These are phyloP conservation scores for Debaryomyces subglobosus DNA, from an alignment of 1,139 yeast species.

Conservation along the genomic window DNA sequence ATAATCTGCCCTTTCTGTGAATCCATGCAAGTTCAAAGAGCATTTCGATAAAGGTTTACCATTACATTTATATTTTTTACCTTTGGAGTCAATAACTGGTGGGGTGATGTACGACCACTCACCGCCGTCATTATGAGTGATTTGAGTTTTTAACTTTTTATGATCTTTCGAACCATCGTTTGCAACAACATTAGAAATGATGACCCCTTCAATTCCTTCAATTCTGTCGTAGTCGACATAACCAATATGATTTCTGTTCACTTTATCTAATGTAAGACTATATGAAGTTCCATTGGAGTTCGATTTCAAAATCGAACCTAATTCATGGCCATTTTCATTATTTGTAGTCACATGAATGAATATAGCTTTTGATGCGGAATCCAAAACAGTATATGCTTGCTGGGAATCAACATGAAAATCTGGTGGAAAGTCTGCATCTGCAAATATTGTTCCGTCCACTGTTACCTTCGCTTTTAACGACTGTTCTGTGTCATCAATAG, in stretches of 20 bases:
- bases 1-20: conserved; percentile 79
- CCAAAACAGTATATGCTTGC: conserved; percentile 84
- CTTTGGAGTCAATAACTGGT: conserved; percentile 65
- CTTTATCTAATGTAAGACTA: conserved; percentile 69
- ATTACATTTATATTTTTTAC: conserved; percentile 57
- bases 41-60: conserved; percentile 60
- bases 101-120: conserved; percentile 77
- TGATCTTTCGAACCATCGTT: conserved; percentile 45
- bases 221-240: conserved; percentile 88
- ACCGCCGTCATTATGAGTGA: conserved; percentile 92
- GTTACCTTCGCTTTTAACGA: conserved; percentile 72
- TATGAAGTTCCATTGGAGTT: conserved; percentile 96
- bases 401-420: conserved; percentile 63
- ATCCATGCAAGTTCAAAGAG: conserved; percentile 86
- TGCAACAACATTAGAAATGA: conserved; percentile 68
- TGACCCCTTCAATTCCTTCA: conserved; percentile 86
- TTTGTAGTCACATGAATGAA: conserved; percentile 83
- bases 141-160: conserved; percentile 68
- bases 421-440: conserved; percentile 78
- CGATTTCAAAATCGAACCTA: conserved; percentile 84
- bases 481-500: conserved; percentile 40
- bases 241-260: conserved; percentile 73
- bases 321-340: conserved; percentile 54
- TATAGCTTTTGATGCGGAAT: conserved; percentile 72
- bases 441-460: conserved; percentile 78